phyloP scores from a whole-genome alignment of 306 rosid genomes.

The Boehmeria nivea region DNA sequence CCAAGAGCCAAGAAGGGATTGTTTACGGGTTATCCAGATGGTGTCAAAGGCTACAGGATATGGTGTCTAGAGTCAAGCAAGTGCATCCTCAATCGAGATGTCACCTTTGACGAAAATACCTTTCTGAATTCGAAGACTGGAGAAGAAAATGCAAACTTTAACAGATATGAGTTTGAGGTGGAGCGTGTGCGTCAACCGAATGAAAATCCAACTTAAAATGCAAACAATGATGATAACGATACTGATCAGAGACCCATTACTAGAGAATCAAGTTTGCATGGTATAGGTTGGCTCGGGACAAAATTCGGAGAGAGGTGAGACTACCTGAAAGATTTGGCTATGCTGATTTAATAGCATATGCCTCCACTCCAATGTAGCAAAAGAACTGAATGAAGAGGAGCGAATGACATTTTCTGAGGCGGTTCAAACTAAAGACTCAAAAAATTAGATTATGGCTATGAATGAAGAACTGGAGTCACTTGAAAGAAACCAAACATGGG shows the following conservation, averaged over 20 bases:
- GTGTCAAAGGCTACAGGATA: neutral
- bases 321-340: neutral
- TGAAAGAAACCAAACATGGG: neutral
- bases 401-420: neutral
- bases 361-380: neutral
- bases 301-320: neutral
- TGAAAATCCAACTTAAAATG: neutral
- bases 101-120: neutral
- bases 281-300: neutral
- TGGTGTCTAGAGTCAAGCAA: neutral
- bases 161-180: neutral
- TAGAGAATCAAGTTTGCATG: no score
- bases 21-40: neutral
- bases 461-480: neutral
- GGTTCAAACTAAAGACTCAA: neutral
- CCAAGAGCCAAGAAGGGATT: neutral
- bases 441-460: neutral
- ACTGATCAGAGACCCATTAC: neutral
- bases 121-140: neutral
- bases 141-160: accelerated
- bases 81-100: neutral
- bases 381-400: neutral
- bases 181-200: neutral
- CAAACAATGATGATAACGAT: neutral
- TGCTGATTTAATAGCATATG: neutral